Evolutionary conservation across 2,329 filamentous ascomycete genomes (phyloP).

Genomic region (Tolypocladium pustulatum): DNA sequence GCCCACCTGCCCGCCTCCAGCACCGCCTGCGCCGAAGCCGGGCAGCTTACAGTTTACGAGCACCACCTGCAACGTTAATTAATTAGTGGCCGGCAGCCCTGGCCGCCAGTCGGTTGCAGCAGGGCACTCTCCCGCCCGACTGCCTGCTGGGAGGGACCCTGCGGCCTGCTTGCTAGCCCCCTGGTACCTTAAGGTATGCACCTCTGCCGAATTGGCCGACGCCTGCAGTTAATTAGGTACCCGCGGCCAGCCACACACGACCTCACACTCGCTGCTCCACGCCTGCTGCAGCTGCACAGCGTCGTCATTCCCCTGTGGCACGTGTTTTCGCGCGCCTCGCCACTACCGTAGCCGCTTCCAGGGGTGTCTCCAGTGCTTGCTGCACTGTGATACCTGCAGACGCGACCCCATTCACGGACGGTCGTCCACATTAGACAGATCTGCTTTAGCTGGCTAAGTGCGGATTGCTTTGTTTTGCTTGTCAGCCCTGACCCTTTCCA

Average conservation of each 20-base stretch:
- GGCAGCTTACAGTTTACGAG: no score
- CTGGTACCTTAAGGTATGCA: background rate
- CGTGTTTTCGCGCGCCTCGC: constrained; percentile 1
- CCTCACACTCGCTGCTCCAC: no score
- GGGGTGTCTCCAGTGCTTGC: background rate
- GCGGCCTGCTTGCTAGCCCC: background rate
- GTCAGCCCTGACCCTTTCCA: background rate
- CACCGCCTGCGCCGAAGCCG: background rate
- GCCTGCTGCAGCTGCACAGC: background rate
- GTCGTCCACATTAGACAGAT: background rate
- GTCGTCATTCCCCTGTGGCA: background rate
- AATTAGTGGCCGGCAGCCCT: background rate
- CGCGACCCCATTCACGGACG: background rate
- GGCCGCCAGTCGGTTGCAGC: background rate
- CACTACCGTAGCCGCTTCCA: background rate
- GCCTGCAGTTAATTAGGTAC: no score
- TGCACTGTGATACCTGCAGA: background rate
- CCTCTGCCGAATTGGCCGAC: background rate
- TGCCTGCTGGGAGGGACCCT: background rate
- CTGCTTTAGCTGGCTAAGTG: background rate
- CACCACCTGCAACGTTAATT: no score
- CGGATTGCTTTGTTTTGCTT: background rate
- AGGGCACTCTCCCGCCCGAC: no score
- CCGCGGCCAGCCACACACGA: no score
- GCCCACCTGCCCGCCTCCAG: background rate